Percentiles rank a stretch among this genome's conserved stretches.
Conservation (phyloP, 2,329 filamentous ascomycete species). For the Ophiobolus disseminans region DNA sequence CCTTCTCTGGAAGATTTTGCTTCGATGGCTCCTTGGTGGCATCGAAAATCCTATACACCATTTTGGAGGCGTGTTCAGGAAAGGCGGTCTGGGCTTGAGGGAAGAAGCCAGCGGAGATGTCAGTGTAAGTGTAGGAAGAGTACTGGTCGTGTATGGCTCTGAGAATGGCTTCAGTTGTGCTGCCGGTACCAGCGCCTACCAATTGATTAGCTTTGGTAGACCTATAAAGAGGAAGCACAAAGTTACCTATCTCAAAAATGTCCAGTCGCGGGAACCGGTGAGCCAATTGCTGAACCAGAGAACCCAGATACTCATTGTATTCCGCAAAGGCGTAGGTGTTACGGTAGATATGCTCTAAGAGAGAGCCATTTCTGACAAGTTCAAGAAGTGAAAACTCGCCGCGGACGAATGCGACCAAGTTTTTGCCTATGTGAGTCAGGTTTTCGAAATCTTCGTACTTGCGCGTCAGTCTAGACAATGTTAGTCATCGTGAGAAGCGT, state of each 20-base stretch:
- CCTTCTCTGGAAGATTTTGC: constrained; percentile 14
- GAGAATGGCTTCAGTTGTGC: constrained; percentile 5
- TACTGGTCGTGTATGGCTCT: not conserved
- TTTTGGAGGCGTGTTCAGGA: constrained; percentile 3
- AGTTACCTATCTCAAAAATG: constrained; percentile 11
- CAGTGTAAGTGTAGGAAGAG: constrained; percentile 16
- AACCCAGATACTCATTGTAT: not conserved
- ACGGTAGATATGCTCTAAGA: too few relatives aligned
- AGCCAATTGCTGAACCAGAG: constrained; percentile 2
- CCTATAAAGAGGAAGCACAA: too few relatives aligned
- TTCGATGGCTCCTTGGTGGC: constrained; percentile 1
- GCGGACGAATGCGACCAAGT: too few relatives aligned
- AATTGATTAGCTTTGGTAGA: too few relatives aligned
- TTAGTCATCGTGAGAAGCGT: too few relatives aligned
- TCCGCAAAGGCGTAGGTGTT: too few relatives aligned
- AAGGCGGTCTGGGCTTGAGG: not conserved
- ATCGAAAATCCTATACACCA: constrained; percentile 15
- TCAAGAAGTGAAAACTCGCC: too few relatives aligned
- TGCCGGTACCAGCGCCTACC: constrained; percentile 11
- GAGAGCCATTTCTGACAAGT: too few relatives aligned
- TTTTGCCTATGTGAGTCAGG: too few relatives aligned
- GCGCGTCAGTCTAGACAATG: too few relatives aligned
- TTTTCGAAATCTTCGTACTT: too few relatives aligned
- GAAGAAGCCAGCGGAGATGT: constrained; percentile 13
- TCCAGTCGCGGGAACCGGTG: constrained; percentile 9